Evolutionary conservation across 768 basidiomycete genomes (phyloP).

Genomic region (Cytidiella melzeri): DNA sequence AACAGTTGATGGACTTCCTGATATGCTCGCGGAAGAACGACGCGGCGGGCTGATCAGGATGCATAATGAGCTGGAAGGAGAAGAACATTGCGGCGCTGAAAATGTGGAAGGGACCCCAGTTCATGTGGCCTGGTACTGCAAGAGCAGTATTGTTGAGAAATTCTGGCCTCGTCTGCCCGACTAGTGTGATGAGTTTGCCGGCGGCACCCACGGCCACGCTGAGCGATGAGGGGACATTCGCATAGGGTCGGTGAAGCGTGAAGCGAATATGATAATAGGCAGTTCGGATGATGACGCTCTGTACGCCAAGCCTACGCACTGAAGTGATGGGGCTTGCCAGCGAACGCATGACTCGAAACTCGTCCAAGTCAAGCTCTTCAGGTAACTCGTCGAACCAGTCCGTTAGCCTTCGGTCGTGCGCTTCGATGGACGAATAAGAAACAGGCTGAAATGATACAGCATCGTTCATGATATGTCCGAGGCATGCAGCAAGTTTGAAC

Average conservation of each 20-base stretch:
- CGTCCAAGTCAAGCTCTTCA: conserved; percentile 67
- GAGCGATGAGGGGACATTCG: conserved; percentile 40
- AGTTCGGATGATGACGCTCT: conserved; percentile 74
- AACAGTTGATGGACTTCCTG: conserved; percentile 56
- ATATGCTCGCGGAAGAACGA: conserved; percentile 72
- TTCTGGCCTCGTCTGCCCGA: conserved; percentile 69
- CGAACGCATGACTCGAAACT: conserved; percentile 66
- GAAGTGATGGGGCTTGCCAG: conserved; percentile 55
- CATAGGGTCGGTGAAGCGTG: conserved; percentile 77
- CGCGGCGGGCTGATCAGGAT: conserved; percentile 75
- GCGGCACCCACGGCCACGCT: conserved; percentile 74
- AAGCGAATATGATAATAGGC: conserved; percentile 81
- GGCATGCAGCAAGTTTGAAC: conserved; percentile 52
- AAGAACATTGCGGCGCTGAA: conserved; percentile 89
- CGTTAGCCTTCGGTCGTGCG: conserved; percentile 63
- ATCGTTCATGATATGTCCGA: conserved; percentile 83
- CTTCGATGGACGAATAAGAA: conserved; percentile 64
- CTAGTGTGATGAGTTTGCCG: conserved; percentile 72
- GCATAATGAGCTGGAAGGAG: conserved; percentile 80
- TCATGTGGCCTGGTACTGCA: conserved; percentile 77
- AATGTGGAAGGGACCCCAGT: conserved; percentile 78
- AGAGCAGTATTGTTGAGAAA: conserved; percentile 55
- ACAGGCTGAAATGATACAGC: conserved; percentile 72
- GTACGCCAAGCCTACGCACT: conserved; percentile 67
- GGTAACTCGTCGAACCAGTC: conserved; percentile 80